A percentile compares a stretch with the other conserved stretches of the same genome.
Evolutionary conservation across 345 rosid genomes (phyloP).

Genomic region (Hibiscus mutabilis): DNA sequence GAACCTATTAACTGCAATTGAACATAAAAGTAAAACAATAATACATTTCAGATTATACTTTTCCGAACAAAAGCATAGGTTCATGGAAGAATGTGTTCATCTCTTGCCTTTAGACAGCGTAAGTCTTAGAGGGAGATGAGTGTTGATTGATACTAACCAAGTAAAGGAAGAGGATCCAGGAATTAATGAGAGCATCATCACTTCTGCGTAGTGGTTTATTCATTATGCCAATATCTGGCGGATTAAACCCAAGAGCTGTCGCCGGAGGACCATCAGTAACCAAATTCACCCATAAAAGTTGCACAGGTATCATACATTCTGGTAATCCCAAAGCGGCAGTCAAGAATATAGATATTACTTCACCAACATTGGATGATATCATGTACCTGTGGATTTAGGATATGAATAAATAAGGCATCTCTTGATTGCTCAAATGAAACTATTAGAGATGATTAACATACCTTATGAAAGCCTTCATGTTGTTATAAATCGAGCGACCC

Average conservation of each 20-base stretch:
- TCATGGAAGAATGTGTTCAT: background rate
- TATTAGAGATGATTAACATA: too few species aligned
- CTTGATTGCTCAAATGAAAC: too few species aligned
- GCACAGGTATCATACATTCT: constrained; percentile 90
- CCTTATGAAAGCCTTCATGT: constrained; percentile 85
- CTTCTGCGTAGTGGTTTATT: constrained; percentile 74
- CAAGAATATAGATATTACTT: constrained; percentile 84
- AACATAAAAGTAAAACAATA: background rate
- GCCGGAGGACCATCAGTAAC: constrained; percentile 98
- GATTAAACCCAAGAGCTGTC: constrained; percentile 93
- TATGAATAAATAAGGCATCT: too few species aligned
- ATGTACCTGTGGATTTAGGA: constrained; percentile 45
- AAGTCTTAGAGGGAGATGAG: background rate
- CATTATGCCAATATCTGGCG: constrained; percentile 88
- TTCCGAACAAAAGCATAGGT: background rate
- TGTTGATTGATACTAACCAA: constrained; percentile 35
- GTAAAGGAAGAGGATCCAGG: constrained; percentile 78
- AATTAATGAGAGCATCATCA: constrained; percentile 61
- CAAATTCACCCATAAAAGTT: constrained; percentile 93
- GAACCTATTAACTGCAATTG: constrained; percentile 64
- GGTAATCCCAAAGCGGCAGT: constrained; percentile 87
- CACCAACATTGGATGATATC: constrained; percentile 97
- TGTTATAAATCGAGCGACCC: constrained; percentile 83
- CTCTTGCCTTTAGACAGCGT: background rate
- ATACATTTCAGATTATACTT: background rate